phyloP scores from a whole-genome alignment of 371 early-diverging fungal genomes.

The Rhizopus stolonifer region DNA sequence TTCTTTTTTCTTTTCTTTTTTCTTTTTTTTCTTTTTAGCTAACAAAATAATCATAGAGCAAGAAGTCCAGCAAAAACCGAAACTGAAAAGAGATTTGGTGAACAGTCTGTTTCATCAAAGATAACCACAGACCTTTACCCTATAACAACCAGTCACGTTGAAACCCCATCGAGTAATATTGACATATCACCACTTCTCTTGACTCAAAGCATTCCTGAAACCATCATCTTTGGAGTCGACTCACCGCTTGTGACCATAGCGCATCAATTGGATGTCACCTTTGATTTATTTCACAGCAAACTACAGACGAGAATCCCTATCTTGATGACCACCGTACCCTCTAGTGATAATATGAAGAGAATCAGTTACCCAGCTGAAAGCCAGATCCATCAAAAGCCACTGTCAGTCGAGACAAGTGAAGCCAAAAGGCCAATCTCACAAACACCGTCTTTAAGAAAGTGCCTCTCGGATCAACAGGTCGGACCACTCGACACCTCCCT shows the following conservation, averaged over 20 bases:
- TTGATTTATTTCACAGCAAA: conserved; percentile 17
- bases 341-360: neutral
- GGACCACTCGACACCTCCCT: neutral
- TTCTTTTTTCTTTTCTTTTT: no score
- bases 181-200: neutral
- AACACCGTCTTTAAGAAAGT: conserved; percentile 3
- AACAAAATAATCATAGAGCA: no score
- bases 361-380: conserved; percentile 12
- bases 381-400: conserved; percentile 4
- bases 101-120: neutral
- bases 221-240: conserved; percentile 6
- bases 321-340: conserved; percentile 8
- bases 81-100: neutral
- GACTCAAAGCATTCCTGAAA: neutral
- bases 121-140: neutral
- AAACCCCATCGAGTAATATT: neutral
- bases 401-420: neutral
- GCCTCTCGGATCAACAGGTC: conserved; percentile 7
- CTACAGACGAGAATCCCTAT: conserved; percentile 20
- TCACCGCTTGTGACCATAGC: conserved; percentile 14
- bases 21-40: no score
- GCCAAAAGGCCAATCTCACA: no score
- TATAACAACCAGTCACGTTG: neutral
- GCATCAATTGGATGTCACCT: conserved; percentile 23
- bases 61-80: neutral